These are phyloP conservation scores for Nemania sp. DNA, from an alignment of 2,329 filamentous ascomycete genomes.

Conservation along the genomic window DNA sequence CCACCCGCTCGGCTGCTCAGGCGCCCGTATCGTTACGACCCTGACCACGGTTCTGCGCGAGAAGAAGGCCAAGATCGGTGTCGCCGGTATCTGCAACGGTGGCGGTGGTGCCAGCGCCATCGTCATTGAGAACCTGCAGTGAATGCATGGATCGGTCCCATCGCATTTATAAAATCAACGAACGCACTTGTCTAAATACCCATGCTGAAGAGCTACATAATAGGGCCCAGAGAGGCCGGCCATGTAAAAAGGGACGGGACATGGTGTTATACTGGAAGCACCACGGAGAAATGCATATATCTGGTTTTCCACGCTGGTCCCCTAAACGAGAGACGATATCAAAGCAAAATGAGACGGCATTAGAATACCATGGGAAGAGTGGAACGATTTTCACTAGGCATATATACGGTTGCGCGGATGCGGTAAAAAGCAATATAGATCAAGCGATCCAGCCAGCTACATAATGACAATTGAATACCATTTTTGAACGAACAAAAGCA, in stretches of 20 bases:
- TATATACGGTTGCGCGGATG: neutral
- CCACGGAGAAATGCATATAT: too few relatives aligned
- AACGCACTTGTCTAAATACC: slow-evolving; percentile 1
- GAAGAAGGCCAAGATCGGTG: slow-evolving; percentile 91
- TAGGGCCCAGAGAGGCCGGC: neutral
- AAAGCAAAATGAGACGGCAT: neutral
- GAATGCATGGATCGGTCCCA: slow-evolving; percentile 13
- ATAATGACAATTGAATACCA: neutral
- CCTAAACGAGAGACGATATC: slow-evolving; percentile 15
- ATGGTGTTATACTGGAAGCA: too few relatives aligned
- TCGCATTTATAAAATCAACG: slow-evolving; percentile 15
- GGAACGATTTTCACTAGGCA: neutral
- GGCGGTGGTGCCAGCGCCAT: slow-evolving; percentile 93
- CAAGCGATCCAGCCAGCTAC: neutral
- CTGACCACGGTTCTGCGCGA: slow-evolving; percentile 85
- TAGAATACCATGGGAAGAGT: neutral
- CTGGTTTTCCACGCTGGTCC: too few relatives aligned
- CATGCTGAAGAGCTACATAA: neutral
- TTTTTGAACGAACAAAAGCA: too few relatives aligned
- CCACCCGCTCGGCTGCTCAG: slow-evolving; percentile 91
- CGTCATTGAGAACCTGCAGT: slow-evolving; percentile 73
- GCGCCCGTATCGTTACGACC: slow-evolving; percentile 90
- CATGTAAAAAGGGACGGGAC: slow-evolving; percentile 11
- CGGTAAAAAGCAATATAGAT: neutral
- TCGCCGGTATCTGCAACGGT: slow-evolving; percentile 96